Base-by-base conservation (phyloP, 106 monocot species). In the Hemerocallis citrina region DNA sequence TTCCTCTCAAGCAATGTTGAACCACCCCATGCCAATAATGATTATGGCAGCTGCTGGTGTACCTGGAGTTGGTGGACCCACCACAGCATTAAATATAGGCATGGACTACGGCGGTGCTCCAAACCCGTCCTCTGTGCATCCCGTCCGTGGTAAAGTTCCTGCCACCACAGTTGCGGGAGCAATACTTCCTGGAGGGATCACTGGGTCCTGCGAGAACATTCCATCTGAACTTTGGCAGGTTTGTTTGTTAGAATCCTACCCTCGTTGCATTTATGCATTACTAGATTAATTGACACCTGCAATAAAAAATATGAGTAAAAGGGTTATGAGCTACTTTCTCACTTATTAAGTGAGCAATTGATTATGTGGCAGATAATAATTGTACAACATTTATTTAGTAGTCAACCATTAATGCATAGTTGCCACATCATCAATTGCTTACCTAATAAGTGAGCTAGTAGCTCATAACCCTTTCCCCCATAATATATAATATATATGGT, bases 31-130 rank as follows among this genome's bases (percentile, higher is more conserved):
- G 52, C 32, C 84, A 12, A 68, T 72, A 37, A 68, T 75, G 64
- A 69, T 72, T 50, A 57, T 77, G 76, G 59, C 65, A 17, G 70
- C 54, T 40, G 33, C 62, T 66, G 84, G 62, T 67, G 51, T 63
- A 22, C 73, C 84, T 58, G 75, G 48, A 1, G 51, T 73, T 37
- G 36, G 63, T 57, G n/a, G n/a, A n/a, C 85, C 92, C 11, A 77
- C 87, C 24, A 84, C 92, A 54, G 87, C 81, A 50, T 62, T 92
- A 39, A 84, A 92, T 64, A 92, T 92, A 34, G 88, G 93, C 12
- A 81, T 88, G 81, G 88, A 93, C 38, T 93, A 88, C 31, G 85
- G 88, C 81, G 68, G 55, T 33, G 70, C 77, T 67, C 59, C 85
- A 38, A 65, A 54, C 22, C 51, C 82, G 56, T 62, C 77, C 32